These are phyloP conservation scores for Geranium brycei DNA, from an alignment of 345 rosid species.

Conservation along the genomic window DNA sequence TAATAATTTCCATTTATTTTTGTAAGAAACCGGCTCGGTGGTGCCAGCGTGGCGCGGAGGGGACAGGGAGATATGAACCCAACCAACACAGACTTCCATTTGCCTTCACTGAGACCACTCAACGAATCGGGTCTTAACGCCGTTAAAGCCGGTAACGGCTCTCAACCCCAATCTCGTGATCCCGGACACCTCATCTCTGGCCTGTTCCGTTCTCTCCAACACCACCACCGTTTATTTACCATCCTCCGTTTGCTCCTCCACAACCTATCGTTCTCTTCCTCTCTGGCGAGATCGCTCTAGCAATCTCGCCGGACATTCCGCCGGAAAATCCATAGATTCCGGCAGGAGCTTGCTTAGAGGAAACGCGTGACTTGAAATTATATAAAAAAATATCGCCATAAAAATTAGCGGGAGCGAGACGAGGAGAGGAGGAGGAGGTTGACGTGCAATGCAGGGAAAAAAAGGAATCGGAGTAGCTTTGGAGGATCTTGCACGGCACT, in stretches of 20 bases:
- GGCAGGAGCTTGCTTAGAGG: conserved; percentile 6
- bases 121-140: background rate
- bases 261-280: background rate
- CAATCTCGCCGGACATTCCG: conserved; percentile 26
- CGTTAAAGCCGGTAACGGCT: background rate
- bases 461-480: conserved; percentile 15
- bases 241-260: background rate
- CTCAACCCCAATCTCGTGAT: background rate
- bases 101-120: background rate
- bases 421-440: conserved; percentile 18
- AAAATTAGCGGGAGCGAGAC: background rate
- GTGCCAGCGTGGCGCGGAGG: background rate
- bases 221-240: background rate
- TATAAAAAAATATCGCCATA: background rate
- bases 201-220: background rate
- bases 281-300: conserved; percentile 22
- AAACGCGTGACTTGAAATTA: background rate
- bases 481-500: conserved; percentile 38
- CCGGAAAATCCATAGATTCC: conserved; percentile 12
- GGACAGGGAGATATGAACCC: background rate
- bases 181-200: background rate
- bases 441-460: conserved; percentile 56
- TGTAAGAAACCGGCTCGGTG: background rate
- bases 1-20: no score
- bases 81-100: background rate